Percentiles rank a stretch among this genome's conserved stretches.
Evolutionary conservation across 345 rosid genomes (phyloP).

Genomic region (Corchorus capsularis): DNA sequence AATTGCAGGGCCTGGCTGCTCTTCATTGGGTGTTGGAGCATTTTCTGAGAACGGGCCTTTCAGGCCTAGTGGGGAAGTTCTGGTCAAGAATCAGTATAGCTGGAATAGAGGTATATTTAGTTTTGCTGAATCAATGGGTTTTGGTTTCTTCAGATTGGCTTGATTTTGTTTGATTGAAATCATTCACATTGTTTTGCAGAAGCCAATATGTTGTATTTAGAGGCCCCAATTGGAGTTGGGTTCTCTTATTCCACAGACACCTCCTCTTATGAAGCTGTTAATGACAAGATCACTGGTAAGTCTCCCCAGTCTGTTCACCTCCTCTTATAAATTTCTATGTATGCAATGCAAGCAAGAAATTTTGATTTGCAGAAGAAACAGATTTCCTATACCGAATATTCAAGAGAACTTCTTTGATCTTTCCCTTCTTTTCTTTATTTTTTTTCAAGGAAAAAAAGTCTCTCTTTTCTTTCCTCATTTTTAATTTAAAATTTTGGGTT

Average conservation of each 20-base stretch:
- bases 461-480: not conserved
- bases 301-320: slow-evolving; percentile 3
- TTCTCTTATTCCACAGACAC: slow-evolving; percentile 81
- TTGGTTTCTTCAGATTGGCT: slow-evolving; percentile 18
- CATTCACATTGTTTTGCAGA: slow-evolving; percentile 45
- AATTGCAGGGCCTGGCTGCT: slow-evolving; percentile 88
- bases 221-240: slow-evolving; percentile 95
- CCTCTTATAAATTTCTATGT: too few relatives aligned
- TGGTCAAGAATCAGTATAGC: slow-evolving; percentile 81
- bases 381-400: slow-evolving; percentile 31
- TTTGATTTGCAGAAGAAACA: slow-evolving; percentile 26
- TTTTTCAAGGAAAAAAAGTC: not conserved
- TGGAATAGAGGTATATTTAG: slow-evolving; percentile 76
- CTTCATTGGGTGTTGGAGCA: slow-evolving; percentile 96
- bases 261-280: slow-evolving; percentile 63
- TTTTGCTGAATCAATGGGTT: too few relatives aligned
- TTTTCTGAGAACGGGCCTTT: slow-evolving; percentile 97
- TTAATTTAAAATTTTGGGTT: not conserved
- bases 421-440: not conserved
- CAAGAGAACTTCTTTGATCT: slow-evolving; percentile 25
- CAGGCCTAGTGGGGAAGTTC: slow-evolving; percentile 76
- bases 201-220: slow-evolving; percentile 92
- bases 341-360: not conserved
- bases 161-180: not conserved
- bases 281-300: slow-evolving; percentile 80